phyloP scores from a whole-genome alignment of 805 yeast genomes.

The Hanseniaspora singularis region DNA sequence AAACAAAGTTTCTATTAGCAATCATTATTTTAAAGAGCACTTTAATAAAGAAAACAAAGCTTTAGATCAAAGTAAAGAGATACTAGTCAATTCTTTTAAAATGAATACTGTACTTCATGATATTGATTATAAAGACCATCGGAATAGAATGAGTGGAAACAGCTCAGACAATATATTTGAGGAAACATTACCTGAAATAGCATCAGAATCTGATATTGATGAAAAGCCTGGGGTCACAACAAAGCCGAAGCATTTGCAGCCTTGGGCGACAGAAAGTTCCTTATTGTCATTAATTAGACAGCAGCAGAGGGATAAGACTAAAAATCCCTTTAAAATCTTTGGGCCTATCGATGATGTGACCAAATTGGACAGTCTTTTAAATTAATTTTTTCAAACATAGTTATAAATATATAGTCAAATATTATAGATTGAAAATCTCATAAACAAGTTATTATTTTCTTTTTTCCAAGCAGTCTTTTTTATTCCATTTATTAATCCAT shows the following conservation, averaged over 20 bases:
- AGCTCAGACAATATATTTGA: conserved; percentile 4
- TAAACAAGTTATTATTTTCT: too few species aligned
- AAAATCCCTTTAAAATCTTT: conserved; percentile 59
- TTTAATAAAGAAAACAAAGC: neutral
- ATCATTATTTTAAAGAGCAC: too few species aligned
- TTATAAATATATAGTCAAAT: too few species aligned
- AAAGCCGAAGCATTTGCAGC: conserved; percentile 28
- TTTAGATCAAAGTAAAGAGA: too few species aligned
- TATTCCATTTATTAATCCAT: conserved; percentile 63
- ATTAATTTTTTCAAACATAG: conserved; percentile 34
- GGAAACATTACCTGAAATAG: conserved; percentile 36
- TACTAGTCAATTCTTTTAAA: too few species aligned
- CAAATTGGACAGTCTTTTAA: conserved; percentile 40
- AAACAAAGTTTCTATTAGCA: too few species aligned
- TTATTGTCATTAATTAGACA: conserved; percentile 38
- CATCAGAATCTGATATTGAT: conserved; percentile 40
- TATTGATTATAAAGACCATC: conserved; percentile 25
- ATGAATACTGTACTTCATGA: conserved; percentile 21
- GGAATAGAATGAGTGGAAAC: conserved; percentile 22
- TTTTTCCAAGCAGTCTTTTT: conserved; percentile 43
- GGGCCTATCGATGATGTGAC: conserved; percentile 65
- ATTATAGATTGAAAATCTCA: too few species aligned
- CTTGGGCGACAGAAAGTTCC: conserved; percentile 45
- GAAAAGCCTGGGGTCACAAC: conserved; percentile 33
- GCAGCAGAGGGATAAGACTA: conserved; percentile 35